These are phyloP conservation scores for Magnaporthales sp. DNA, from an alignment of 2,329 filamentous ascomycete genomes.

Conservation along the genomic window DNA sequence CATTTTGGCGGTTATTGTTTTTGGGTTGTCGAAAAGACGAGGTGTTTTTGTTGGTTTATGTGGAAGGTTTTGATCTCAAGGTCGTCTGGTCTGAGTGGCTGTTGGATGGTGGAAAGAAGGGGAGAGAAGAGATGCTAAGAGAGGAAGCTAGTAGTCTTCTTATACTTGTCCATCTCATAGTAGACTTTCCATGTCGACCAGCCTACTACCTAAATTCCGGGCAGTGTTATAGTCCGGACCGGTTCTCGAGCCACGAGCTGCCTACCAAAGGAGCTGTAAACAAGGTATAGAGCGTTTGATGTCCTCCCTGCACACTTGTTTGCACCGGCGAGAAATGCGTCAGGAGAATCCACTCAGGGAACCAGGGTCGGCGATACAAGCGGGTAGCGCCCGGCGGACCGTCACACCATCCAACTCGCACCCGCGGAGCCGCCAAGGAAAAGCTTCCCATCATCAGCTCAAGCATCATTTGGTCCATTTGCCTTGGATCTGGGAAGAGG, in stretches of 20 bases:
- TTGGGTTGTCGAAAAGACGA: background rate
- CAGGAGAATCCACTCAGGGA: background rate
- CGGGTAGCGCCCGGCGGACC: background rate
- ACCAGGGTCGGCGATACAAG: background rate
- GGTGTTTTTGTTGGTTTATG: background rate
- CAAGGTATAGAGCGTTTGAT: background rate
- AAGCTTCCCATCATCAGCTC: background rate
- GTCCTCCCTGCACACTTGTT: background rate
- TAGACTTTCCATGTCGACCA: background rate
- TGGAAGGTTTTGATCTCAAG: background rate
- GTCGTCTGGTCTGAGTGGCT: background rate
- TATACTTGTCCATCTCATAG: background rate
- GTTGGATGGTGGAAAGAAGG: background rate
- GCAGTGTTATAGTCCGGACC: background rate
- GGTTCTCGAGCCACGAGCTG: background rate
- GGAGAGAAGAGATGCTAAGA: background rate
- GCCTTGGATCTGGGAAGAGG: background rate
- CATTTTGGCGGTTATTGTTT: background rate
- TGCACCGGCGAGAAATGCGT: background rate
- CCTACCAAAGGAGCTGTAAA: background rate
- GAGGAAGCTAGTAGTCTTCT: background rate
- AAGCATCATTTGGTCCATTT: background rate
- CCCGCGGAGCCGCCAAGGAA: background rate
- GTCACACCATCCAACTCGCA: background rate
- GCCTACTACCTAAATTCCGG: no score